Evolutionary conservation across 108 stramenopile species (phyloP), one percentile per base, ranked within the genome.

Genomic region (Cyclotella atomus): DNA sequence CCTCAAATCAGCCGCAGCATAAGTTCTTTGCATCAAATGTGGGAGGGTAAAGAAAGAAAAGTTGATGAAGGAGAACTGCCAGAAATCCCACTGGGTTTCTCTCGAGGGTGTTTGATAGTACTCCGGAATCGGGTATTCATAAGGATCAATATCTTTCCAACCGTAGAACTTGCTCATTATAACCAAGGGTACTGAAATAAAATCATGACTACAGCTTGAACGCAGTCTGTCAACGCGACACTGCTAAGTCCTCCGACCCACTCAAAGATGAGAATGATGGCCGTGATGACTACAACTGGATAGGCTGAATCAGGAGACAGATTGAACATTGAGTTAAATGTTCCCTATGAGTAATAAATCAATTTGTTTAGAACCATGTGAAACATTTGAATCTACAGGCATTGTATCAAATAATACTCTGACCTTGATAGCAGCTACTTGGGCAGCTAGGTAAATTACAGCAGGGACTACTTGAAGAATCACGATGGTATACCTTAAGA

Each of bases 31-130:
- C 44, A 78, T 61, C n/a, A 83, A 49, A 41, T 73, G 82, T 3
- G 82, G 82, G 4, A 83, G 60, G 15, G 72, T 52, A 49, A 83
- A 81, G 72, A 78, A 78, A 19, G 69, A 60, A n/a, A 83, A 45
- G 47, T 73, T 78, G 60, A 69, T 16, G 6, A 83, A 33, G 21
- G 67, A 30, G 36, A 83, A 83, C 44, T 78, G 71, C 76, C 76
- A 83, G 34, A 74, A 63, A 4, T 63, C 25, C 71, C 66, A 83
- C 60, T 83, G 82, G 7, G n/a, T 9, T 17, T 47, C 20, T 2
- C 19, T 44, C 2, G 65, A 19, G 1, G 67, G 71, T 21, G 72
- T 78, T 49, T 83, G 76, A 66, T 78, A 83, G 25, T 73, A 83
- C 2, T 69, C 33, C 6, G 68, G 82, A 23, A 33, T 32, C 6